Conservation (phyloP, 2,329 filamentous ascomycete genomes). For the Colletotrichum noveboracense region DNA sequence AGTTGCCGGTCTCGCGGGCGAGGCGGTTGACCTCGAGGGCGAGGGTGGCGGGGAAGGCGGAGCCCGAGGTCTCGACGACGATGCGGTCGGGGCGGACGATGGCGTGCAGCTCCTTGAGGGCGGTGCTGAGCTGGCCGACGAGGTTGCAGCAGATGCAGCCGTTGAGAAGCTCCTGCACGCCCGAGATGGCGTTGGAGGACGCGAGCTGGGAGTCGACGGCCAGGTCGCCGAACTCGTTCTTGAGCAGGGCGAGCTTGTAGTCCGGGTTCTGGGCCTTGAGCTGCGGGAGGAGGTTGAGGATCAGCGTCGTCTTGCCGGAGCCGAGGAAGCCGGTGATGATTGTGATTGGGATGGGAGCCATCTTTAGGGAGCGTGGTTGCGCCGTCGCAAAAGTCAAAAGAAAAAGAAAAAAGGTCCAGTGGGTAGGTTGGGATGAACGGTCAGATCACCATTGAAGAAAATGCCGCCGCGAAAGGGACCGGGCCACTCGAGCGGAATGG, state of each 20-base stretch:
- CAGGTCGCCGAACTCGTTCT: slow-evolving; percentile 97
- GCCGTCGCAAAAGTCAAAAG: not conserved
- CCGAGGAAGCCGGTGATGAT: slow-evolving; percentile 97
- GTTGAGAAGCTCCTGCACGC: slow-evolving; percentile 91
- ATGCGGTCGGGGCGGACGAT: slow-evolving; percentile 76
- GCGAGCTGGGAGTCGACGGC: slow-evolving; percentile 94
- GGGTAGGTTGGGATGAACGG: slow-evolving; percentile 1
- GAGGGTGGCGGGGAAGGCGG: slow-evolving; percentile 85
- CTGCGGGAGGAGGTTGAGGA: slow-evolving; percentile 92
- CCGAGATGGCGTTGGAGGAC: slow-evolving; percentile 79
- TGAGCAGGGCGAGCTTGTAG: slow-evolving; percentile 92
- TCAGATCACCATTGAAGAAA: slow-evolving; percentile 15
- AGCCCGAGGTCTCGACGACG: slow-evolving; percentile 91
- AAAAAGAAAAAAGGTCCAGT: not conserved
- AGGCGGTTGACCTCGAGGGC: slow-evolving; percentile 90
- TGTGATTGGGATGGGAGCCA: slow-evolving; percentile 83
- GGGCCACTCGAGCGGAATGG: not conserved
- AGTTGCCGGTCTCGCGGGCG: slow-evolving; percentile 71
- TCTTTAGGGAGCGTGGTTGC: slow-evolving; percentile 31
- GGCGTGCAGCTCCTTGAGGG: slow-evolving; percentile 74
- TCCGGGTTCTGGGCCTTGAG: slow-evolving; percentile 71
- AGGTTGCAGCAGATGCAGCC: slow-evolving; percentile 99
- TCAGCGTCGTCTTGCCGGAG: slow-evolving; percentile 94
- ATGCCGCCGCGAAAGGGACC: slow-evolving; percentile 1
- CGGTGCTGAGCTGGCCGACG: slow-evolving; percentile 85